These are phyloP conservation scores for Miscanthus lutarioriparius DNA, from an alignment of 176 grass and related monocot genomes.

Conservation along the genomic window DNA sequence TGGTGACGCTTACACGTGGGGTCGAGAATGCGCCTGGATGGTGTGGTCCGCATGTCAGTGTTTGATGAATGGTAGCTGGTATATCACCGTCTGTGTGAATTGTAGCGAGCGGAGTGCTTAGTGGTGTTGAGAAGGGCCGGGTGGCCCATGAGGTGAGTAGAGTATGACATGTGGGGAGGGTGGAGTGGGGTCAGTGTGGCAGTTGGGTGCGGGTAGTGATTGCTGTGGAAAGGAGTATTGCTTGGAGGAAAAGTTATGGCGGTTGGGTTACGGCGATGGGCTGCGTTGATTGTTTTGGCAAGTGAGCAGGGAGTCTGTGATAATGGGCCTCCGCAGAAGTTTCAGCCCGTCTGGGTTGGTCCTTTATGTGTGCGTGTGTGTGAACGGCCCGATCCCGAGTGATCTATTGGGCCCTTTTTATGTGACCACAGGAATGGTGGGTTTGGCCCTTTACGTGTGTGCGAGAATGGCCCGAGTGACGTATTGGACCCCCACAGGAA, in stretches of 20 bases:
- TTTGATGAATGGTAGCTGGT: fast-evolving
- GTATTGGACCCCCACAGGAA: not conserved
- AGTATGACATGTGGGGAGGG: not conserved
- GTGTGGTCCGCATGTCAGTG: fast-evolving
- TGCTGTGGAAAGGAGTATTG: not conserved
- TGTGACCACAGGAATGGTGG: not conserved
- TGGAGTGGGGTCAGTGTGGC: fast-evolving
- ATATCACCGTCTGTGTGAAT: not conserved
- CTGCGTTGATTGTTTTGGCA: not conserved
- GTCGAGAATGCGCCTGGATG: fast-evolving
- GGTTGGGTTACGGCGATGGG: not conserved
- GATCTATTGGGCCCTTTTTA: not conserved
- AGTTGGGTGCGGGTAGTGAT: not conserved
- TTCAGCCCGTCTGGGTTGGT: not conserved
- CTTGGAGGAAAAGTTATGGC: slow-evolving; percentile 45
- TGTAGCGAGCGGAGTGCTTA: not conserved
- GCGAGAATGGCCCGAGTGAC: not conserved
- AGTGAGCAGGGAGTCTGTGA: not conserved
- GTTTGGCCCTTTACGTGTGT: not conserved
- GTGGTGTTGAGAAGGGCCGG: too few relatives aligned
- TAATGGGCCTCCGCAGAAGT: not conserved
- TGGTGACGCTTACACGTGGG: not conserved
- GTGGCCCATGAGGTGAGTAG: fast-evolving
- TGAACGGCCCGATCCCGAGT: not conserved
- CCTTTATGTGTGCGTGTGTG: not conserved